These are phyloP conservation scores for Mycena capillaripes DNA, from an alignment of 768 basidiomycete species.

Conservation along the genomic window DNA sequence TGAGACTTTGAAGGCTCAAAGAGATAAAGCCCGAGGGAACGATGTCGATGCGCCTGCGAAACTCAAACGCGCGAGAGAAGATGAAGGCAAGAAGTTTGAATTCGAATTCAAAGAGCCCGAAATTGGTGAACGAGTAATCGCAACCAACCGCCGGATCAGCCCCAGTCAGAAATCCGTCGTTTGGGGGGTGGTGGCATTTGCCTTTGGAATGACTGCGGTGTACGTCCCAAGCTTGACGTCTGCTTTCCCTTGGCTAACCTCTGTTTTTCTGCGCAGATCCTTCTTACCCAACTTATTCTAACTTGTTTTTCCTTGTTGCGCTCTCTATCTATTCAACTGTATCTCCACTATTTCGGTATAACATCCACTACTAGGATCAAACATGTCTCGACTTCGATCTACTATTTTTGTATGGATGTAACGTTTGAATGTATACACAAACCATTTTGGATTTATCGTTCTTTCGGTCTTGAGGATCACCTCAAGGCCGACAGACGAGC, in stretches of 20 bases:
- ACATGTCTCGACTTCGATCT: constrained; percentile 12
- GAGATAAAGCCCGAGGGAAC: constrained; percentile 53
- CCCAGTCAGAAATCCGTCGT: constrained; percentile 82
- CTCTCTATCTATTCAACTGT: constrained; percentile 38
- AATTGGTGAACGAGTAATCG: constrained; percentile 62
- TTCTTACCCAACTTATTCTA: constrained; percentile 76
- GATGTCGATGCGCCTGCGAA: constrained; percentile 44
- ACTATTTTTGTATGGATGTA: constrained; percentile 30
- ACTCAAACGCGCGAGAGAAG: constrained; percentile 68
- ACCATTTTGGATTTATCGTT: constrained; percentile 27
- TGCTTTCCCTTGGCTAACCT: constrained; percentile 7
- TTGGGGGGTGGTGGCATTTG: constrained; percentile 90
- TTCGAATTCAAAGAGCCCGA: constrained; percentile 83
- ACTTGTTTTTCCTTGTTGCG: constrained; percentile 35
- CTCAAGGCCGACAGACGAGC: constrained; percentile 57
- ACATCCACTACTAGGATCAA: constrained; percentile 27
- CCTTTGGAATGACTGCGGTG: constrained; percentile 86
- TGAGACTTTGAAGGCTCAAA: constrained; percentile 75
- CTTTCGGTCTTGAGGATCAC: neutral
- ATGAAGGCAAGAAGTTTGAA: constrained; percentile 62
- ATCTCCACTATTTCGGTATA: constrained; percentile 24
- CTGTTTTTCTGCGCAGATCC: constrained; percentile 51
- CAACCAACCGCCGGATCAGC: constrained; percentile 74
- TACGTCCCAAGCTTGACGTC: constrained; percentile 55
- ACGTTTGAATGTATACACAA: constrained; percentile 32